Evolutionary conservation across 495 filamentous ascomycete species (phyloP).

Genomic region (Penicillium waksmanii): DNA sequence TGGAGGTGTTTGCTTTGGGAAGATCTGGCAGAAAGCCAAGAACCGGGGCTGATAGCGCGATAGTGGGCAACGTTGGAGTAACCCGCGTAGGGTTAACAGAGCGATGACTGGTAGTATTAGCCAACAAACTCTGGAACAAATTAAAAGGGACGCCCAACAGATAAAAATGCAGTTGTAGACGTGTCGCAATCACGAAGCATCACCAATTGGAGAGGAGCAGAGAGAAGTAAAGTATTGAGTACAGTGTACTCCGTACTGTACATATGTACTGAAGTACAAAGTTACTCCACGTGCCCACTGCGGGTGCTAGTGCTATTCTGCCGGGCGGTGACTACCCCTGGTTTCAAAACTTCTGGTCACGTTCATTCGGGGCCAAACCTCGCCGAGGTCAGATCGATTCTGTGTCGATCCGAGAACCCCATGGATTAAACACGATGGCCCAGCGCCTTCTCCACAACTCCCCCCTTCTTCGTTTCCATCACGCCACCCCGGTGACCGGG

Average conservation of each 20-base stretch:
- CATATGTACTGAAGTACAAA: neutral
- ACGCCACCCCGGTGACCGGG: slow-evolving; percentile 33
- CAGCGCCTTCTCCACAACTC: slow-evolving; percentile 40
- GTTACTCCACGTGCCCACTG: slow-evolving; percentile 4
- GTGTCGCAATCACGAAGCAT: too few species aligned
- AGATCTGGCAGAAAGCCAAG: slow-evolving; percentile 23
- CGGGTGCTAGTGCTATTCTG: slow-evolving; percentile 14
- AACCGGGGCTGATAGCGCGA: slow-evolving; percentile 1
- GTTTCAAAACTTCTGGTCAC: slow-evolving; percentile 3
- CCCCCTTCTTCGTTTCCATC: slow-evolving; percentile 32
- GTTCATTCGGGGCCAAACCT: slow-evolving; percentile 7
- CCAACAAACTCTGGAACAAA: too few species aligned
- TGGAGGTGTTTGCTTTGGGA: neutral
- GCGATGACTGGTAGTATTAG: too few species aligned
- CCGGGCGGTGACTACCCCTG: slow-evolving; percentile 26
- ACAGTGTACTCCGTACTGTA: too few species aligned
- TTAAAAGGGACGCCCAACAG: too few species aligned
- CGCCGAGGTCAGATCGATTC: slow-evolving; percentile 14
- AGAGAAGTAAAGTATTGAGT: too few species aligned
- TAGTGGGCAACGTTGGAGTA: neutral
- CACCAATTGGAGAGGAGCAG: too few species aligned
- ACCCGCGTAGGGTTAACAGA: neutral
- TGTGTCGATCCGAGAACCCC: slow-evolving; percentile 8
- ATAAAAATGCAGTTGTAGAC: too few species aligned
- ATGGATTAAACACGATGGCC: slow-evolving; percentile 48